A percentile compares a stretch with the other conserved stretches of the same genome.
Evolutionary conservation across 495 filamentous ascomycete genomes (phyloP).

Genomic region (Parathielavia hyrcaniae): DNA sequence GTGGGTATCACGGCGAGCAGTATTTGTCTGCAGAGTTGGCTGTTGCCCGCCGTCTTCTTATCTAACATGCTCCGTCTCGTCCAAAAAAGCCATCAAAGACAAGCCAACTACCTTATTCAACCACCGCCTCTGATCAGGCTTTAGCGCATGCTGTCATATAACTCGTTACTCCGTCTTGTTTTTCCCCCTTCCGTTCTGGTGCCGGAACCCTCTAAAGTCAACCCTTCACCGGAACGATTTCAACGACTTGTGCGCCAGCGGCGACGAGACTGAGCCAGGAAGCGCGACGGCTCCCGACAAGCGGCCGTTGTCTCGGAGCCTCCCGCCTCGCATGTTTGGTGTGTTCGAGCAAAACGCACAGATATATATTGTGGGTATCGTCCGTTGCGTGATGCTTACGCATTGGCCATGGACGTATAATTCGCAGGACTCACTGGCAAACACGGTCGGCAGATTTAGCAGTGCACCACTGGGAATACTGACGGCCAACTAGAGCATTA

Average conservation of each 20-base stretch:
- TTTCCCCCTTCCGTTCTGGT: not conserved
- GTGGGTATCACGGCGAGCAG: constrained; percentile 9
- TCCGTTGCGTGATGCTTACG: constrained; percentile 60
- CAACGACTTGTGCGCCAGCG: constrained; percentile 59
- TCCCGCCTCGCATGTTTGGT: constrained; percentile 58
- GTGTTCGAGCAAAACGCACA: constrained; percentile 76
- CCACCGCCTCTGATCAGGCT: not conserved
- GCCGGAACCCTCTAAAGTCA: not conserved
- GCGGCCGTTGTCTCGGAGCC: constrained; percentile 51
- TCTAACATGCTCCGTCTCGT: not conserved
- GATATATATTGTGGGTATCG: constrained; percentile 67
- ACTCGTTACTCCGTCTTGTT: not conserved
- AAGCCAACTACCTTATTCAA: not conserved
- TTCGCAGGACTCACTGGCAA: constrained; percentile 74
- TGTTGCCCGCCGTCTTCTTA: constrained; percentile 6
- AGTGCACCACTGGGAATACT: not conserved
- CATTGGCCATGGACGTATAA: constrained; percentile 81
- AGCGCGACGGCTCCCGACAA: constrained; percentile 23
- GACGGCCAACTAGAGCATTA: not conserved
- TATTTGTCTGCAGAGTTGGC: not conserved
- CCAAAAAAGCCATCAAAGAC: constrained; percentile 5
- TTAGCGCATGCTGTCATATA: constrained; percentile 1
- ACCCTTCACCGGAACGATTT: constrained; percentile 45
- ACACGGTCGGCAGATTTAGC: constrained; percentile 3
- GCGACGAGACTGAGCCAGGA: constrained; percentile 28